phyloP scores from a whole-genome alignment of 1,284 basidiomycete species.

The Schizopora paradoxa region DNA sequence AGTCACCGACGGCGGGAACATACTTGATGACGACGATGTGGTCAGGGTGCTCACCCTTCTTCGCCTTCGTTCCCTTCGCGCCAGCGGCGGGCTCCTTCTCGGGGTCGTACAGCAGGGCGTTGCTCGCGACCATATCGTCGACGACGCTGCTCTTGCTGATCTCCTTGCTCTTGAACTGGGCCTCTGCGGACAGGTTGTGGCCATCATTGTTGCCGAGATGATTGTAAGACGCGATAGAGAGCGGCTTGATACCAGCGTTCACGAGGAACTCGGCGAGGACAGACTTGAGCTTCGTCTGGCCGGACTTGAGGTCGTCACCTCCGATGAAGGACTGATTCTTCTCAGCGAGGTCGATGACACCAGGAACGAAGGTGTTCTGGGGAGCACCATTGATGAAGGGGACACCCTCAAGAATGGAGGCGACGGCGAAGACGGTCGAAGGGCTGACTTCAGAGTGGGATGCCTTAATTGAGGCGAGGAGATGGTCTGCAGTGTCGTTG shows the following conservation, averaged over 20 bases:
- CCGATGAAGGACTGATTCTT: constrained; percentile 89
- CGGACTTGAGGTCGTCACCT: constrained; percentile 96
- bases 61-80: constrained; percentile 56
- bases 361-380: constrained; percentile 99
- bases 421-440: constrained; percentile 93
- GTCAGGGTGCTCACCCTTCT: constrained; percentile 92
- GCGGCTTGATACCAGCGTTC: constrained; percentile 97
- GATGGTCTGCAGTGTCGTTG: constrained; percentile 91
- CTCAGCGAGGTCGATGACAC: constrained; percentile 91
- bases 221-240: constrained; percentile 97
- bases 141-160: constrained; percentile 96
- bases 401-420: constrained; percentile 90
- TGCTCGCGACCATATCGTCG: constrained; percentile 95
- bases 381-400: constrained; percentile 98
- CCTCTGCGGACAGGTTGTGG: constrained; percentile 86
- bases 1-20: constrained; percentile 91
- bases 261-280: constrained; percentile 98
- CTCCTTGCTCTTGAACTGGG: constrained; percentile 98
- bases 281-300: constrained; percentile 92
- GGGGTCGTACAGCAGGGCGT: constrained; percentile 86
- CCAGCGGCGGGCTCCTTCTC: constrained; percentile 41
- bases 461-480: constrained; percentile 77
- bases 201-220: constrained; percentile 99
- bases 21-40: constrained; percentile 97
- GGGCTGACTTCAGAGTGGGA: constrained; percentile 94